A percentile compares a stretch with the other conserved stretches of the same genome.
phyloP scores from a whole-genome alignment of 2,329 filamentous ascomycete species.

The Fusarium mexicanum region DNA sequence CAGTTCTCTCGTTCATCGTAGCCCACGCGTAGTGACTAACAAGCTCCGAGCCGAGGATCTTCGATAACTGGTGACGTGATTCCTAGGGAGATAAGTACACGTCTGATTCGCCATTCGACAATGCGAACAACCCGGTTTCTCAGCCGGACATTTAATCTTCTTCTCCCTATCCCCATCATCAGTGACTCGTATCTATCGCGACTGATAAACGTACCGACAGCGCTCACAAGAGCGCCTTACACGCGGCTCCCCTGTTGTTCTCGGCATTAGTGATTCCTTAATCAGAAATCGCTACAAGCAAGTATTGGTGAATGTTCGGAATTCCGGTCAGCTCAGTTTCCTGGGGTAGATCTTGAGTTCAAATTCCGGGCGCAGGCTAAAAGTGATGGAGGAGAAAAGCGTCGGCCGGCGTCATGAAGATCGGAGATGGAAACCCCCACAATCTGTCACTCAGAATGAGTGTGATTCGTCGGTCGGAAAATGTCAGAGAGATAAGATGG shows the following conservation, averaged over 20 bases:
- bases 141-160: slow-evolving; percentile 40
- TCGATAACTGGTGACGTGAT: neutral
- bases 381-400: neutral
- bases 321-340: neutral
- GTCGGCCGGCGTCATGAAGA: neutral
- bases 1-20: neutral
- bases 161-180: slow-evolving; percentile 12
- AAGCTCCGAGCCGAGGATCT: neutral
- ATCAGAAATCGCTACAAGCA: neutral
- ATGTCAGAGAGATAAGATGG: neutral
- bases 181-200: fast-evolving
- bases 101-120: slow-evolving; percentile 28
- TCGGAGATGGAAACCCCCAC: neutral
- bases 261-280: neutral
- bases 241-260: slow-evolving; percentile 9
- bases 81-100: slow-evolving; percentile 35
- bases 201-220: slow-evolving; percentile 22
- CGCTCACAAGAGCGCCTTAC: slow-evolving; percentile 39
- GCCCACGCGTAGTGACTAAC: neutral
- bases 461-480: neutral
- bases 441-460: fast-evolving
- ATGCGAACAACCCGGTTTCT: slow-evolving; percentile 38
- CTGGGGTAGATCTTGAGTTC: neutral
- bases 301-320: neutral
- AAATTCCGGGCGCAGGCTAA: slow-evolving; percentile 2